Base-by-base conservation (phyloP, 1,284 basidiomycete species). In the Ceratobasidium theobromae region DNA sequence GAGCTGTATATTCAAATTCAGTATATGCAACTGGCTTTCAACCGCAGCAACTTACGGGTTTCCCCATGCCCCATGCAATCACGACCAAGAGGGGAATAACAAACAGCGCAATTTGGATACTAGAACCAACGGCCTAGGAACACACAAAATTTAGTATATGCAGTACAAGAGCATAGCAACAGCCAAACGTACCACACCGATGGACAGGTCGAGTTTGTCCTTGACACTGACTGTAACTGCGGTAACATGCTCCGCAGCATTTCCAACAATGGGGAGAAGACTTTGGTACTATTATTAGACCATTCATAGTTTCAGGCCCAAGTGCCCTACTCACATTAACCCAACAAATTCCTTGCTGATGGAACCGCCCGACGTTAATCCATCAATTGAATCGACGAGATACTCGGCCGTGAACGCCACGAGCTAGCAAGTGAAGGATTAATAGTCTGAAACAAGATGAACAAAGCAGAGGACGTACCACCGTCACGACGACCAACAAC, bases 51-150 rank as follows among this genome's bases (percentile, higher is more conserved):
- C 51, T 43, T 48, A 68, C 67, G 72, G 58, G 58, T 21, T 86
- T 88, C 53, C 81, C 83, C 51, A 88, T 75, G 23, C 84, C 82
- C 86, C 86, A 88, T 0, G 75, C 85, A 64, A 81, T 70, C 12
- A 80, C 69, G 28, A 87, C 79, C 57, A 87, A 75, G 25, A 86
- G 86, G 75, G 91, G 91, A 71, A 93, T 85, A 67, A 93, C 86
- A 74, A 94, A 88, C 46, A 95, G 81, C 0, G 91, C 88, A 66
- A 93, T 92, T 86, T 97, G 94, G 69, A 96, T 93, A 68, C 89
- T 92, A 1, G 90, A 92, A n/a, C 92, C 93, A 38, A 94, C 89
- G 5, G 94, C 93, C 58, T 43, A 27, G 5, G 14, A 48, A 4
- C 2, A 45, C 21, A 27, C 3, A 5, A 58, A 18, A n/a, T 46